Conservation (phyloP, 169 alveolate genomes). For the Eimeria maxima region DNA sequence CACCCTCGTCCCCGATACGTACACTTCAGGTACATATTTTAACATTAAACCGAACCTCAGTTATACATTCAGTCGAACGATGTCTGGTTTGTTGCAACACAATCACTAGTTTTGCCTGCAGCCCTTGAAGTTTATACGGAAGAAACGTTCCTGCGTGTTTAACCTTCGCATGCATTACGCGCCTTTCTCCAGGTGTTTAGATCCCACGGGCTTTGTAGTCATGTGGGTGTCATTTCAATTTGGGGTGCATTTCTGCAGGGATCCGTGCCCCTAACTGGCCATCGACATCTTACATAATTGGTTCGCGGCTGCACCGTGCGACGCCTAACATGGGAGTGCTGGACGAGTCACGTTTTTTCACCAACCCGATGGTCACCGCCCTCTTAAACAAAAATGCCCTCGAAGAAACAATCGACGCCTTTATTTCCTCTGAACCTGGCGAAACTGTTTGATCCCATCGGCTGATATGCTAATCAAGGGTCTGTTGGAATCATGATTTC, state of each 20-base stretch:
- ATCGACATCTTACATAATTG: conserved; percentile 28
- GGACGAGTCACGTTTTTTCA: conserved; percentile 76
- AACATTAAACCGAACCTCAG: neutral
- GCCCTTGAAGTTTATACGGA: neutral
- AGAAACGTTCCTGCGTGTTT: neutral
- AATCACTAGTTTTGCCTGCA: neutral
- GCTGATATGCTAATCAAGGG: neutral
- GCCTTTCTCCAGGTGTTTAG: neutral
- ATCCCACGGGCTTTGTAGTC: neutral
- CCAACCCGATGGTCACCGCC: conserved; percentile 70
- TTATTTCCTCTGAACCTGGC: conserved; percentile 26
- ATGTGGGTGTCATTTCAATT: neutral
- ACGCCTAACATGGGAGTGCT: conserved; percentile 70
- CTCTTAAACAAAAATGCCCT: conserved; percentile 61
- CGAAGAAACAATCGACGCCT: conserved; percentile 33
- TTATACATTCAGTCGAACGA: neutral
- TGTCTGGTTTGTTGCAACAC: neutral
- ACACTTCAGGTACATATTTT: conserved; percentile 51
- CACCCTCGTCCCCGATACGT: conserved; percentile 74
- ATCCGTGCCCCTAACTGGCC: conserved; percentile 74
- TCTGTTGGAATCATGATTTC: neutral
- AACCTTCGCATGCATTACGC: neutral
- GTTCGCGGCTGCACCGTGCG: conserved; percentile 76
- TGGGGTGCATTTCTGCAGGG: conserved; percentile 7
- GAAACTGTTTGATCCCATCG: conserved; percentile 52